Evolutionary conservation across 2,329 filamentous ascomycete species (phyloP).

Genomic region (Aureobasidium namibiae): DNA sequence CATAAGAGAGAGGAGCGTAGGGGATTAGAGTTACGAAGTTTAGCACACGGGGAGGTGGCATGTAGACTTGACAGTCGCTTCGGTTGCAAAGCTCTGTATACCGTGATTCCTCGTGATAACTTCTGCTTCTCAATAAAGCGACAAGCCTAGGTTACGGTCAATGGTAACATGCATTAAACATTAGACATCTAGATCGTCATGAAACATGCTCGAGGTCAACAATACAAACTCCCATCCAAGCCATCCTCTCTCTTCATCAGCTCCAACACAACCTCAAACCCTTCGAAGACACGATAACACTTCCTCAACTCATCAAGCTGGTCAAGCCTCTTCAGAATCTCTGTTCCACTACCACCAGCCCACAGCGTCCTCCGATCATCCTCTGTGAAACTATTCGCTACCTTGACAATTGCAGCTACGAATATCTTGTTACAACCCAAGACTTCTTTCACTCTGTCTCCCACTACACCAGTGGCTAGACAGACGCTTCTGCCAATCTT

Average conservation of each 20-base stretch:
- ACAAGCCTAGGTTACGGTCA: no score
- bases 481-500: slow-evolving; percentile 7
- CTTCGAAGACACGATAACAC: neutral
- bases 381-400: neutral
- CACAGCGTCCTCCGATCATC: neutral
- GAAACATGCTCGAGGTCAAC: neutral
- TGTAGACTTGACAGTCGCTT: no score
- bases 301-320: slow-evolving; percentile 2
- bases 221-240: neutral
- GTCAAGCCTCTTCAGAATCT: neutral
- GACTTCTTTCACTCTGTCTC: neutral
- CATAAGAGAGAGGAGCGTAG: no score
- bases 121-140: no score
- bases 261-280: neutral
- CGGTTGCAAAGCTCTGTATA: no score
- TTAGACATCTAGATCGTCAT: neutral
- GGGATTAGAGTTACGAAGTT: no score
- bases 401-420: neutral
- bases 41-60: no score
- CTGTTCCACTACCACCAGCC: neutral
- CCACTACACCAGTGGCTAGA: neutral
- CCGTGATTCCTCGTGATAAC: no score
- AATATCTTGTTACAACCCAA: neutral
- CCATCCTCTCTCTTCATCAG: neutral
- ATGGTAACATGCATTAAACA: no score